Evolutionary conservation across 2,329 filamentous ascomycete genomes (phyloP).

Genomic region (Beauveria rudraprayagi): DNA sequence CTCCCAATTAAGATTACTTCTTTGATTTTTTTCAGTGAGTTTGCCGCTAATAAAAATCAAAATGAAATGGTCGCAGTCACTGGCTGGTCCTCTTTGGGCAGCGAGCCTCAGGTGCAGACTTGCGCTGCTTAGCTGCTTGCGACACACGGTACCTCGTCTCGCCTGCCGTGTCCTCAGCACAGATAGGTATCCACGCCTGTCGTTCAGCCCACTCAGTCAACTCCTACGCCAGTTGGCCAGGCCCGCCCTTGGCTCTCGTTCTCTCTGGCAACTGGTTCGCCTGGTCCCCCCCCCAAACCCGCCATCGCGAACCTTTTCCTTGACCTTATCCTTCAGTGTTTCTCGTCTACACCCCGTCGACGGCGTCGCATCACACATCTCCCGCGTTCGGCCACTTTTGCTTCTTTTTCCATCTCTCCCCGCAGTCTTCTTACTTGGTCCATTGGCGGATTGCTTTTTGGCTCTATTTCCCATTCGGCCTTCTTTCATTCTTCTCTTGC

Average conservation of each 20-base stretch:
- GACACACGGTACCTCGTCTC: not conserved
- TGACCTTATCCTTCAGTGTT: not conserved
- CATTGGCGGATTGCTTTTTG: not conserved
- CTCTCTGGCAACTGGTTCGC: not conserved
- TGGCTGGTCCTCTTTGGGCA: not conserved
- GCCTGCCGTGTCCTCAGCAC: not conserved
- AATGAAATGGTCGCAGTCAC: too few relatives aligned
- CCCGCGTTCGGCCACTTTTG: slow-evolving; percentile 6
- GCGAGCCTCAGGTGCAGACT: not conserved
- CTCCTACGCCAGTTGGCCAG: too few relatives aligned
- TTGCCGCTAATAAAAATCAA: not conserved
- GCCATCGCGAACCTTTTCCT: slow-evolving; percentile 10
- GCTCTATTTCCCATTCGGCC: slow-evolving; percentile 3
- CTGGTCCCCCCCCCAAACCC: not conserved
- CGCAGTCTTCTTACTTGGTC: not conserved
- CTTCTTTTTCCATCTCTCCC: slow-evolving; percentile 10
- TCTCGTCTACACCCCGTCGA: not conserved
- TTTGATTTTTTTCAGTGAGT: not conserved
- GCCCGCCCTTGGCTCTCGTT: not conserved
- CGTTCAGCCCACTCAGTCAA: not conserved
- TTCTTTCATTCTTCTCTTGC: not conserved
- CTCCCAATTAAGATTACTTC: not conserved
- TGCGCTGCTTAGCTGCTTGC: not conserved
- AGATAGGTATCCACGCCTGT: not conserved
- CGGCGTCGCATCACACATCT: slow-evolving; percentile 7